Percentiles rank a stretch among this genome's conserved stretches.
phyloP scores from a whole-genome alignment of 2,329 filamentous ascomycete species.

The Monilinia vaccinii-corymbosi region DNA sequence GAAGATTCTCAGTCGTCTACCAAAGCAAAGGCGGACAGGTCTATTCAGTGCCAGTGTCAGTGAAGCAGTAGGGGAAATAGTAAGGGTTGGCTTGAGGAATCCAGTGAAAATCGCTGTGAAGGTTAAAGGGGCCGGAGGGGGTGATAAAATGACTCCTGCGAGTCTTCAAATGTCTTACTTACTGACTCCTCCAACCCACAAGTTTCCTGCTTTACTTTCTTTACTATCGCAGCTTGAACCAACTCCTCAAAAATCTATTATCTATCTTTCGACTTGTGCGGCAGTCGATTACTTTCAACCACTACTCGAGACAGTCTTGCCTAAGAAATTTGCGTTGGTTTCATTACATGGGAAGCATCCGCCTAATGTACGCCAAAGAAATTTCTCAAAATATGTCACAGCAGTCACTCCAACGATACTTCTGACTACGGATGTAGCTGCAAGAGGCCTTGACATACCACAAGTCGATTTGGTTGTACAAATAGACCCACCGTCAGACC shows the following conservation, averaged over 20 bases:
- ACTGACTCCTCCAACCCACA: slow-evolving; percentile 65
- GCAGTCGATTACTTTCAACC: slow-evolving; percentile 91
- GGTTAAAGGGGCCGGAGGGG: slow-evolving; percentile 68
- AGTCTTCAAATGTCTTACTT: slow-evolving; percentile 89
- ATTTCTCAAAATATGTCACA: slow-evolving; percentile 72
- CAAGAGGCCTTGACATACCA: slow-evolving; percentile 83
- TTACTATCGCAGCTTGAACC: slow-evolving; percentile 63
- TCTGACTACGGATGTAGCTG: slow-evolving; percentile 86
- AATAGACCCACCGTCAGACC: slow-evolving; percentile 75
- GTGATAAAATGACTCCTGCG: slow-evolving; percentile 83
- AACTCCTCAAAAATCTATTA: slow-evolving; percentile 72
- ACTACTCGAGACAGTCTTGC: slow-evolving; percentile 65
- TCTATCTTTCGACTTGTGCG: slow-evolving; percentile 90
- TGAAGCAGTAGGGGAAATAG: slow-evolving; percentile 87
- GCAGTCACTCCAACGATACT: slow-evolving; percentile 70
- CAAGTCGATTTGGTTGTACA: slow-evolving; percentile 87
- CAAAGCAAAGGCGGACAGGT: slow-evolving; percentile 88
- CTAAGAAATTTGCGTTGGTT: slow-evolving; percentile 58
- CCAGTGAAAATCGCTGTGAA: slow-evolving; percentile 92
- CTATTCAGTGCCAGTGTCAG: slow-evolving; percentile 94
- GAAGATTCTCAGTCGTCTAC: slow-evolving; percentile 71
- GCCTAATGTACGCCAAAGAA: slow-evolving; percentile 77
- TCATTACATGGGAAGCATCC: slow-evolving; percentile 89
- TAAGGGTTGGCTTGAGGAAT: slow-evolving; percentile 84
- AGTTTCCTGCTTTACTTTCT: slow-evolving; percentile 64